Evolutionary conservation across 2,329 filamentous ascomycete genomes (phyloP), one percentile per base, ranked within the genome.

Genomic region (Trichoderma sp.): DNA sequence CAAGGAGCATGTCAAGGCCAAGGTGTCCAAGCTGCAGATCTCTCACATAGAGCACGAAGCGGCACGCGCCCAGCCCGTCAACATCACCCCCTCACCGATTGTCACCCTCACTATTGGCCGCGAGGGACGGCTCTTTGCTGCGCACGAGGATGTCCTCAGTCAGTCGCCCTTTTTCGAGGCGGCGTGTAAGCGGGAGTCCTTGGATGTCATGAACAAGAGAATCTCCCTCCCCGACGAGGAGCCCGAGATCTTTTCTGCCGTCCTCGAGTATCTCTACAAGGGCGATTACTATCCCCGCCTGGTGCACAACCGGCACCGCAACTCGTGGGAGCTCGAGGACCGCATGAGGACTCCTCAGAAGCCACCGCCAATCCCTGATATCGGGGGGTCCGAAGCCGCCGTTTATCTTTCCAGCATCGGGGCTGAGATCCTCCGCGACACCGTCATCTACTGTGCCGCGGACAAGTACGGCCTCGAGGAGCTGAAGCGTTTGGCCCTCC

Each of bases 231-330:
- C 84, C 72, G 84, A 88, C 76, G 91, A 92, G 86, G 93, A 97
- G 84, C 93, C 94, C 74, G 94, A 97, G 85, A 88, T 96, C 80
- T 92, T 97, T 82, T 96, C 93, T 79, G 94, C 91, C 77, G 86
- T 97, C 76, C 93, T 97, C 83, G 94, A 97, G 84, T 97, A 94
- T 81, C 89, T 97, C 74, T 97, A 97, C 90, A 97, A 96, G 85
- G 93, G 92, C 74, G 94, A 97, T 86, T 97, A 97, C 83, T 96
- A 92, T 81, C 94, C 94, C 68, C 92, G 93, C 80, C 86, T 97
- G 83, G 78, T 97, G 75, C 92, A 93, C 81, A 92, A 92, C 87
- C 93, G 92, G 86, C 90, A 90, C 80, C 91, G 89, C 78, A 90
- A 92, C 84, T 91, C 90, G 83, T 97, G 92, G 92, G 89, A 93